Base-by-base conservation (phyloP, 164 flowering plant genomes). In the Tetrastigma voinierianum region DNA sequence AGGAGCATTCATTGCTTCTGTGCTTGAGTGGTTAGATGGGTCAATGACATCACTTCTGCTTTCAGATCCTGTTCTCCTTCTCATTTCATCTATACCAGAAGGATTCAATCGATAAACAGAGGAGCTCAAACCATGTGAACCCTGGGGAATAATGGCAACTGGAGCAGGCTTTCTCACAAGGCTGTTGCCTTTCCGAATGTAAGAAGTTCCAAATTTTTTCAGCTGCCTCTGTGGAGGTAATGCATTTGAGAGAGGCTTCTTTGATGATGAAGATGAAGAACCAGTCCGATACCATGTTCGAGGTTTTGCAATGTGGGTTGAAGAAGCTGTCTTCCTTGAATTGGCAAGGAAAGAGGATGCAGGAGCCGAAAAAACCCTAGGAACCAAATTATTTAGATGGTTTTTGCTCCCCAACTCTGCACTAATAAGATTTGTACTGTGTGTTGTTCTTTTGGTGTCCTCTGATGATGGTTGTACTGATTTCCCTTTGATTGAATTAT, bases 151-250 rank as follows among this genome's bases (percentile, higher is more conserved):
- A 64, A 80, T 43, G 56, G 74, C 57, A 58, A 20, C 70, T 44
- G 83, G 69, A 73, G 72, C 53, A 70, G 79, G 64, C 19, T 85
- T 89, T 70, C 97, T 80, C 15, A 94, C 92, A 67, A 94, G 90
- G 77, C 96, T 91, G 78, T 92, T 87, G 19, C 98, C 96, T 73
- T 86, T 90, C 46, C 97, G 98, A 67, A 94, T 67, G 68, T 94
- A 94, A 54, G 96, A 79, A 66, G 76, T 78, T 40, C 64, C 77
- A 49, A 48, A 40, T 43, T 69, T 72, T 60, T 62, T 76, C 2
- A 62, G 64, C 48, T 67, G 78, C 56, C 66, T 78, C 66, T 70
- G 76, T 21, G 51, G 53, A 68, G 80, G 71, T 64, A 76, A 52
- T 23, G 58, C 40, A 46, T 53, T 67, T 51, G 80, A 58, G 51